A percentile compares a stretch with the other conserved stretches of the same genome.
phyloP scores from a whole-genome alignment of 2,329 filamentous ascomycete genomes.

The Corynespora cassiicola region DNA sequence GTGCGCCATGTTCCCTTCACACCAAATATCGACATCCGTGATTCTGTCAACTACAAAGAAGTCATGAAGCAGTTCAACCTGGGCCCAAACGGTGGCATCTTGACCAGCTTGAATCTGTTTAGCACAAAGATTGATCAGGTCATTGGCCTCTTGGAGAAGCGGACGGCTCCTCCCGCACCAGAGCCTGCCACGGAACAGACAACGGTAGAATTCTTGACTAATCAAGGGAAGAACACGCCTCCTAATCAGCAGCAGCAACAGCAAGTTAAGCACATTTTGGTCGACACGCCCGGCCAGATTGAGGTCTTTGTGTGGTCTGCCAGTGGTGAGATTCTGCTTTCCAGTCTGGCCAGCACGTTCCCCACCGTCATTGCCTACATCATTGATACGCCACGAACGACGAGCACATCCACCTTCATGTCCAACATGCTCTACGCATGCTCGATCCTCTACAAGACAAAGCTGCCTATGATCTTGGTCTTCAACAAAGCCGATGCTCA shows the following conservation, averaged over 20 bases:
- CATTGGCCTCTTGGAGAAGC: constrained; percentile 86
- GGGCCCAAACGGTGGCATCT: constrained; percentile 93
- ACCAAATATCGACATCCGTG: constrained; percentile 97
- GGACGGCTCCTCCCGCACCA: constrained; percentile 64
- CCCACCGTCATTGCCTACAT: constrained; percentile 97
- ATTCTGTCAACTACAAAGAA: constrained; percentile 98
- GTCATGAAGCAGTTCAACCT: constrained; percentile 99
- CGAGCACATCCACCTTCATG: constrained; percentile 97
- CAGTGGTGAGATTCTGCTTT: constrained; percentile 90
- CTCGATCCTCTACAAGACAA: constrained; percentile 98
- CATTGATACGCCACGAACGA: constrained; percentile 93
- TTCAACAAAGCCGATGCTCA: constrained; percentile 99
- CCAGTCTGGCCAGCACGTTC: constrained; percentile 90
- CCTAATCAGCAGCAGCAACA: constrained; percentile 56
- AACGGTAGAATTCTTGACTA: constrained; percentile 44
- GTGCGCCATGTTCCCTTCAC: constrained; percentile 94
- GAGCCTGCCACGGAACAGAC: constrained; percentile 33
- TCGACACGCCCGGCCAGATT: constrained; percentile 97
- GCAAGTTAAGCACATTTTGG: constrained; percentile 78
- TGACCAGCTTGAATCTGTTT: constrained; percentile 95
- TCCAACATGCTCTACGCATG: constrained; percentile 99
- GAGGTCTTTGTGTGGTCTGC: constrained; percentile 99
- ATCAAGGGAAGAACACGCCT: constrained; percentile 34
- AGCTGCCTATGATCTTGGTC: constrained; percentile 96
- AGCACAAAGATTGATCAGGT: constrained; percentile 98